Evolutionary conservation across 176 grass and related monocot genomes (phyloP), one percentile per base, ranked within the genome.

Genomic region (Miscanthus lutarioriparius): DNA sequence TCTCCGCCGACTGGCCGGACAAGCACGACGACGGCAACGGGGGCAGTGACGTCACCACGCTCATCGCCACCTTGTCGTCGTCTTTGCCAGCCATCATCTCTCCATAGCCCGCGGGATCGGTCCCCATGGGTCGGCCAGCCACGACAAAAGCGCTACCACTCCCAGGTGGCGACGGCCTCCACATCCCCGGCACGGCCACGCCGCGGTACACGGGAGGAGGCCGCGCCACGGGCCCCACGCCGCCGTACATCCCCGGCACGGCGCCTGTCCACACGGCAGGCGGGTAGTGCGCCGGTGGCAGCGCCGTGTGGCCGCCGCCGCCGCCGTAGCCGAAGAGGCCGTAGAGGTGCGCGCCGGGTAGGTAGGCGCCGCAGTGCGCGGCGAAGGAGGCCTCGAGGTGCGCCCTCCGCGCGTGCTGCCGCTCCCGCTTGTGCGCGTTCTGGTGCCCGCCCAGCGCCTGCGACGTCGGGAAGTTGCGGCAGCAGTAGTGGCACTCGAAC

Each of bases 401-500:
- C 1, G 79, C 91, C 28, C 96, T 70, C 48, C 92, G 94, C n/a
- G 96, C 96, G 84, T 99, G 87, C 84, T 96, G 96, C 19, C 96
- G 86, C 89, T 99, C 96, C 40, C 96, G 91, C 91, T 99, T 99
- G 91, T 99, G 96, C 73, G 96, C 96, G 83, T 99, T 99, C 84
- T 99, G 96, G 86, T 99, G 96, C 0, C 96, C 96, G 6, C 96
- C 96, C 37, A 99, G 90, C 22, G 93, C 96, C 82, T 99, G 96
- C 78, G 93, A 95, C 33, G 96, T 99, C 48, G 96, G 93, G 87
- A 99, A 99, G 85, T 96, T 90, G 81, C 96, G 96, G 86, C 82
- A 96, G 83, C 96, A 99, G 89, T 99, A 99, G 84, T 96, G 96
- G 80, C 96, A 99, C 88, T 94, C 93, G 87, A 99, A 99, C 84